These are phyloP conservation scores for Pichia californica DNA, from an alignment of 805 yeast genomes.

Conservation along the genomic window DNA sequence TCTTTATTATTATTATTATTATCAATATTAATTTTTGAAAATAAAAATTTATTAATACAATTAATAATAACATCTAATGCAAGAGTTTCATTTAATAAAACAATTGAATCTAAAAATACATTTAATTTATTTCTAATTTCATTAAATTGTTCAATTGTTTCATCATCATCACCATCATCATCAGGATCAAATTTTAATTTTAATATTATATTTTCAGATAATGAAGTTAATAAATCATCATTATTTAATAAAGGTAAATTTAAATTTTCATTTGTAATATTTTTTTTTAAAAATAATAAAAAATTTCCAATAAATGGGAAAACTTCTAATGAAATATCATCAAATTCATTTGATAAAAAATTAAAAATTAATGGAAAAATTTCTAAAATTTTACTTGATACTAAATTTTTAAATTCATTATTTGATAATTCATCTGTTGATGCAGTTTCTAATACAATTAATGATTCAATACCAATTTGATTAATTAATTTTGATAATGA, in stretches of 20 bases:
- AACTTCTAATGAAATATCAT: slow-evolving; percentile 79
- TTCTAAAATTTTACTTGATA: slow-evolving; percentile 44
- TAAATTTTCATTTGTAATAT: slow-evolving; percentile 30
- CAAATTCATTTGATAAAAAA: slow-evolving; percentile 76
- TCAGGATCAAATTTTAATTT: slow-evolving; percentile 78
- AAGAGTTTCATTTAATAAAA: slow-evolving; percentile 34
- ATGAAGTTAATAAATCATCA: slow-evolving; percentile 49
- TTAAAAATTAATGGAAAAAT: slow-evolving; percentile 68
- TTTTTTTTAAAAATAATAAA: slow-evolving; percentile 61
- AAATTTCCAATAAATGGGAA: slow-evolving; percentile 76
- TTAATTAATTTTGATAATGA: slow-evolving; percentile 74
- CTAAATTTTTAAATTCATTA: slow-evolving; percentile 31
- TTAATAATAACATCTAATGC: slow-evolving; percentile 31
- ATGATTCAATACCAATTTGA: slow-evolving; percentile 67
- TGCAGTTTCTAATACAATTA: slow-evolving; percentile 56
- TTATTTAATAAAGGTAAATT: slow-evolving; percentile 27
- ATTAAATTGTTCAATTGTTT: slow-evolving; percentile 66
- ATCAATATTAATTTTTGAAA: slow-evolving; percentile 11
- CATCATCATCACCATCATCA: slow-evolving; percentile 55
- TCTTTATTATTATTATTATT: not conserved
- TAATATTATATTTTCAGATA: slow-evolving; percentile 62
- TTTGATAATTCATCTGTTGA: slow-evolving; percentile 31
- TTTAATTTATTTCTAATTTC: slow-evolving; percentile 74
- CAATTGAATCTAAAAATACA: slow-evolving; percentile 77
- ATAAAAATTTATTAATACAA: slow-evolving; percentile 44